A percentile compares a stretch with the other conserved stretches of the same genome.
Evolutionary conservation across 768 basidiomycete species (phyloP).

Genomic region (Hygrophorus russula): DNA sequence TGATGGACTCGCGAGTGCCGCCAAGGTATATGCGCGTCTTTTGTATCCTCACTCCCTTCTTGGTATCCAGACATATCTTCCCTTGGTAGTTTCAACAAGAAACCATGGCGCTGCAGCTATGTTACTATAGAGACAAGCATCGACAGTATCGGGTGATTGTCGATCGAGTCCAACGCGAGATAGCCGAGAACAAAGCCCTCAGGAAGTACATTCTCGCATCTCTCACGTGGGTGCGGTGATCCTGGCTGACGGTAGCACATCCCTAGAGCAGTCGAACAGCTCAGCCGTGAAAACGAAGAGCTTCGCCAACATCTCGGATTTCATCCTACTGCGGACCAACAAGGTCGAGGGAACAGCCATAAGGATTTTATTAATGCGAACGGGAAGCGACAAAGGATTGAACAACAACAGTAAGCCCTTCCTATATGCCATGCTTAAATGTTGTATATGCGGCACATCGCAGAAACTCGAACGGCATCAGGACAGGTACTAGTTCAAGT

Average conservation of each 20-base stretch:
- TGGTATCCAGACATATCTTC: neutral
- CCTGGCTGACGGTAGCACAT: slow-evolving; percentile 5
- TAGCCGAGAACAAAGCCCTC: slow-evolving; percentile 27
- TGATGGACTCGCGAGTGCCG: slow-evolving; percentile 54
- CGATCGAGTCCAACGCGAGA: slow-evolving; percentile 41
- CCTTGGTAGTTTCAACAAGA: slow-evolving; percentile 65
- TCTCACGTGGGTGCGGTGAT: slow-evolving; percentile 5
- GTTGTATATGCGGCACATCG: slow-evolving; percentile 9
- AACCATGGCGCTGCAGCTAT: slow-evolving; percentile 55
- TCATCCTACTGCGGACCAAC: slow-evolving; percentile 13
- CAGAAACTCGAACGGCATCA: neutral
- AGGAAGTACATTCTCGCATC: slow-evolving; percentile 33
- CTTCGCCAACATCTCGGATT: slow-evolving; percentile 25
- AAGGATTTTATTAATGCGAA: slow-evolving; percentile 38
- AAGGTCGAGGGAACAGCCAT: slow-evolving; percentile 14
- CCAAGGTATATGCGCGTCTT: slow-evolving; percentile 35
- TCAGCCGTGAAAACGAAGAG: slow-evolving; percentile 39
- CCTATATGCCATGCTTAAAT: neutral
- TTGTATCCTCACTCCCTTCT: neutral
- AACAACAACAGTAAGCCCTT: slow-evolving; percentile 28
- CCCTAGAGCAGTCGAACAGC: slow-evolving; percentile 35
- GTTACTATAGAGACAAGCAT: slow-evolving; percentile 48
- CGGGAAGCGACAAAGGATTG: slow-evolving; percentile 53
- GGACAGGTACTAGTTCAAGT: slow-evolving; percentile 38
- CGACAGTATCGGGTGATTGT: slow-evolving; percentile 42